Evolutionary conservation across 202 grass and related monocot genomes (phyloP), one percentile per base, ranked within the genome.

Genomic region (Brachypodium distachyon): DNA sequence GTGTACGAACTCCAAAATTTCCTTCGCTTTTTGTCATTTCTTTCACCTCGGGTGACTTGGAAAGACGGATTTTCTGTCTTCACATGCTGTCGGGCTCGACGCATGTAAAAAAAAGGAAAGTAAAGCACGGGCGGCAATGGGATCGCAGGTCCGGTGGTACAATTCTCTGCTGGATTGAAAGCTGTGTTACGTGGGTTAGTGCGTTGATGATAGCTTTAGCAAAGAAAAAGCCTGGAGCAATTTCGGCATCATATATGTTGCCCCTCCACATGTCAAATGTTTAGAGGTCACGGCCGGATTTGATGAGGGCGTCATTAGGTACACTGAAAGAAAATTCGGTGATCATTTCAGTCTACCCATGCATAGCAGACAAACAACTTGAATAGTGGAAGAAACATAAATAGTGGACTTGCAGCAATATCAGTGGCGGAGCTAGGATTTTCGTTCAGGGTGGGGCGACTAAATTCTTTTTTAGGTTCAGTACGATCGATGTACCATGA

Each of bases 171-270:
- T 21, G 0, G 65, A 82, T 49, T 72, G 64, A 71, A 16, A 53
- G 16, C 6, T 12, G 37, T 21, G 34, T 47, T 31, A 1, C 12
- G 4, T 49, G n/a, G n/a, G 29, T 71, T 70, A 72, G 79, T 87
- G 84, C 79, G 57, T 27, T 1, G 6, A 19, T 76, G 3, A n/a
- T n/a, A n/a, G 43, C 84, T 75, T 86, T 61, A 21, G 44, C 41
- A 36, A 59, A 54, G 63, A 37, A 46, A 44, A 43, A 36, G 16
- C 5, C 27, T 17, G 26, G 52, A 32, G 17, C 5, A 46, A 32
- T 69, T 18, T 37, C 54, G 72, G 63, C 84, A 74, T 66, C 63
- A 22, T 19, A 22, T 7, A 86, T 70, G 70, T 81, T 81, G 52
- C 62, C 21, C 61, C 62, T 22, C 26, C 7, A n/a, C n/a, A n/a